These are phyloP conservation scores for Cladosporium sp. DNA, from an alignment of 2,329 filamentous ascomycete species.

Conservation along the genomic window DNA sequence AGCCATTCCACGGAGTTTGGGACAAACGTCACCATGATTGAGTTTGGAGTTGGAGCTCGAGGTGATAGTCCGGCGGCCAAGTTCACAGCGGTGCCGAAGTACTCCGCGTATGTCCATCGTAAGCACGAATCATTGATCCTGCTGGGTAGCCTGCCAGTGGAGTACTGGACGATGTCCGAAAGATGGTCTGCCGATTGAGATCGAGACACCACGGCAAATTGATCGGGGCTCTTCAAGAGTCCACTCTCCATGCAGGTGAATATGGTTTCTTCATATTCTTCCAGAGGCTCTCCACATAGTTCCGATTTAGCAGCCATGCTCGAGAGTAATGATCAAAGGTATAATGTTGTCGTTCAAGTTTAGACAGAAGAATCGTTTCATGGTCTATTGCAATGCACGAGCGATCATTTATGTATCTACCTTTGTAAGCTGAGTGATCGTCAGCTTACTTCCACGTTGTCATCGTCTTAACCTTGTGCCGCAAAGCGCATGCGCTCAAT, in stretches of 20 bases:
- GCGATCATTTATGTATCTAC: not conserved
- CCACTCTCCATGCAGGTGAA: not conserved
- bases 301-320: not conserved
- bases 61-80: slow-evolving; percentile 12
- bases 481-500: too few relatives aligned
- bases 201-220: not conserved
- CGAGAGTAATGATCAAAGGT: not conserved
- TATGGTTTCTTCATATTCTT: not conserved
- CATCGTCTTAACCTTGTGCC: too few relatives aligned
- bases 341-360: too few relatives aligned
- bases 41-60: slow-evolving; percentile 11
- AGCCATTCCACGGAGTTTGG: slow-evolving; percentile 18
- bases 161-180: not conserved
- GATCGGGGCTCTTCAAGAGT: not conserved
- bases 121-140: not conserved
- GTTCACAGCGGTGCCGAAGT: slow-evolving; percentile 12
- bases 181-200: not conserved
- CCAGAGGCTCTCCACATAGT: not conserved
- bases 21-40: slow-evolving; percentile 17
- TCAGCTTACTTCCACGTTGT: not conserved
- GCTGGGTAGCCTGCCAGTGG: not conserved
- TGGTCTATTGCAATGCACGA: not conserved
- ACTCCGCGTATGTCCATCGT: slow-evolving; percentile 18
- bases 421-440: not conserved
- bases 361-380: too few relatives aligned